A percentile compares a stretch with the other conserved stretches of the same genome.
Conservation (phyloP, 805 yeast genomes). For the Candida insectorum region DNA sequence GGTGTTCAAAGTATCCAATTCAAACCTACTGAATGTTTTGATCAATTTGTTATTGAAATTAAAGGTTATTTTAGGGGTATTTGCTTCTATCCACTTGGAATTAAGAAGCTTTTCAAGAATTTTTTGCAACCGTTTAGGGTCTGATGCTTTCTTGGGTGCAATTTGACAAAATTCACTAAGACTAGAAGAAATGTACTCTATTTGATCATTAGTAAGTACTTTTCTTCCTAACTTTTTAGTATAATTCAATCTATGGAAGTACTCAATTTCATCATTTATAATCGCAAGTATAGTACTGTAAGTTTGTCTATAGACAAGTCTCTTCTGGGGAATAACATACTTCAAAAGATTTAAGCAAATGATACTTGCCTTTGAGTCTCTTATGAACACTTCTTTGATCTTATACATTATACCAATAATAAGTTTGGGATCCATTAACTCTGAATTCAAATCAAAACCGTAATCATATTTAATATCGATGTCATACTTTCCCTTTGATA, state of each 20-base stretch:
- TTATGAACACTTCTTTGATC: slow-evolving; percentile 10
- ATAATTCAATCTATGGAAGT: slow-evolving; percentile 3
- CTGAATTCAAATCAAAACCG: slow-evolving; percentile 1
- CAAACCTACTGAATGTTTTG: too few relatives aligned
- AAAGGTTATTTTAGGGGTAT: slow-evolving; percentile 1
- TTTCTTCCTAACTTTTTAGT: background rate
- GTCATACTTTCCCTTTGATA: slow-evolving; percentile 1
- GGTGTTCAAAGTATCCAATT: too few relatives aligned
- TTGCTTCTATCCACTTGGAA: slow-evolving; percentile 5
- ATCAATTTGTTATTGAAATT: slow-evolving; percentile 1
- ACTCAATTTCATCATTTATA: slow-evolving; percentile 4
- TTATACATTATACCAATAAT: slow-evolving; percentile 34
- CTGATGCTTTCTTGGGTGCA: too few relatives aligned
- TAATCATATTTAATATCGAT: slow-evolving; percentile 4
- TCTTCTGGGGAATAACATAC: background rate
- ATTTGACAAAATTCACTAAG: background rate
- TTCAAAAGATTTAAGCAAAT: background rate
- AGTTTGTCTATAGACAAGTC: background rate
- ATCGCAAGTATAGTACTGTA: background rate
- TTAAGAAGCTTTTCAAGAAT: slow-evolving; percentile 1
- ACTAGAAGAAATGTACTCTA: too few relatives aligned
- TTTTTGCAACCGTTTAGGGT: too few relatives aligned
- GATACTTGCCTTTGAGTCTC: slow-evolving; percentile 1
- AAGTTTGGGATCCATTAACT: slow-evolving; percentile 25
- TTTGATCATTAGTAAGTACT: slow-evolving; percentile 4